Conservation (phyloP, 257 asterid species). For the Oldenlandia corymbosa region DNA sequence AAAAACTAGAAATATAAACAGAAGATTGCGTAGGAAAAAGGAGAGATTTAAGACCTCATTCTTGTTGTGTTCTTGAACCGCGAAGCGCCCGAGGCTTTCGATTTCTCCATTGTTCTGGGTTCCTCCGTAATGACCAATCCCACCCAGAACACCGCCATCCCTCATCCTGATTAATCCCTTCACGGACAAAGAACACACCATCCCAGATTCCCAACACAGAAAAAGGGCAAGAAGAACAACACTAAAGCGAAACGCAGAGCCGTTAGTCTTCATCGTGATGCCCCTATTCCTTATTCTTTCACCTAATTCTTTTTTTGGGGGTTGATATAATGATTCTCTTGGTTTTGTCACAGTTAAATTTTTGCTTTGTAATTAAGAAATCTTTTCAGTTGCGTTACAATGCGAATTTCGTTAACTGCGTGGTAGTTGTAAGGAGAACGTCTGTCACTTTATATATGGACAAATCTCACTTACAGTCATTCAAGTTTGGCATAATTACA, state of each 20-base stretch:
- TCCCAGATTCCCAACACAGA: background rate
- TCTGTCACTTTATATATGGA: too few relatives aligned
- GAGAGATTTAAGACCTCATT: conserved; percentile 26
- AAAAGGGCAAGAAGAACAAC: conserved; percentile 3
- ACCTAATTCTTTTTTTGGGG: too few relatives aligned
- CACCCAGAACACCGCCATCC: conserved; percentile 26
- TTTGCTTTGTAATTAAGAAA: too few relatives aligned
- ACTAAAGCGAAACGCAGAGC: background rate
- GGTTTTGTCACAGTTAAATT: too few relatives aligned
- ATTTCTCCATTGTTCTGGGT: conserved; percentile 27
- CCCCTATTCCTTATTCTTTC: background rate
- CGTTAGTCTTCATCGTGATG: conserved; percentile 3
- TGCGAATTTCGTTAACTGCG: too few relatives aligned
- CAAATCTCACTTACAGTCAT: too few relatives aligned
- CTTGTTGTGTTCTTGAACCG: conserved; percentile 42
- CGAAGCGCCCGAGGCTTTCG: conserved; percentile 41
- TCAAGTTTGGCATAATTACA: too few relatives aligned
- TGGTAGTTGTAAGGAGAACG: too few relatives aligned
- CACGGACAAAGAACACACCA: background rate
- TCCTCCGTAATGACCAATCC: conserved; percentile 18
- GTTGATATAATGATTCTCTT: too few relatives aligned
- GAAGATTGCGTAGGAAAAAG: too few relatives aligned
- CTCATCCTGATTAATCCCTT: conserved; percentile 15
- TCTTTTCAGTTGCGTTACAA: too few relatives aligned
- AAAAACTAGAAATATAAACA: background rate